A percentile compares a stretch with the other conserved stretches of the same genome.
phyloP scores from a whole-genome alignment of 2,329 filamentous ascomycete genomes.

The Aspergillus sp. region DNA sequence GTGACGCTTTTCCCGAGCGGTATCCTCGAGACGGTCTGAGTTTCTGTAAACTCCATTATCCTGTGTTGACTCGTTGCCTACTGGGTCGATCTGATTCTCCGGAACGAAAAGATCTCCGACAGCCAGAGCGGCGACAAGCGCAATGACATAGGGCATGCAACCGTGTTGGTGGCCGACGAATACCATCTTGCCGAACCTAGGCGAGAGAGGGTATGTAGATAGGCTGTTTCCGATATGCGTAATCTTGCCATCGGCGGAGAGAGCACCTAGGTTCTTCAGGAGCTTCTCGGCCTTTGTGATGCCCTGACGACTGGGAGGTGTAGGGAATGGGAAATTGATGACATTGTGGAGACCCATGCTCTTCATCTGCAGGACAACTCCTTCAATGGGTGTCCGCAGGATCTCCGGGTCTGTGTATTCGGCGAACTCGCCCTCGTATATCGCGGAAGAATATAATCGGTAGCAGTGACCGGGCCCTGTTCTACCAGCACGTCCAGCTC shows the following conservation, averaged over 20 bases:
- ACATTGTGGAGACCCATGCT: slow-evolving; percentile 89
- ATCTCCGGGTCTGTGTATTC: slow-evolving; percentile 88
- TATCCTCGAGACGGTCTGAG: slow-evolving; percentile 70
- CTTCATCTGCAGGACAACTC: slow-evolving; percentile 89
- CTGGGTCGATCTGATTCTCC: slow-evolving; percentile 72
- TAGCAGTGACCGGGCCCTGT: slow-evolving; percentile 97
- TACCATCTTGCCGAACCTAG: slow-evolving; percentile 89
- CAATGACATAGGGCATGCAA: slow-evolving; percentile 82
- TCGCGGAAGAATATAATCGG: slow-evolving; percentile 86
- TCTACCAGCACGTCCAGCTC: slow-evolving; percentile 89
- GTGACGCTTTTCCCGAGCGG: slow-evolving; percentile 64
- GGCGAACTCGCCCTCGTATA: slow-evolving; percentile 83
- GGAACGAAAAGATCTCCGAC: slow-evolving; percentile 85
- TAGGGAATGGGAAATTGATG: slow-evolving; percentile 94
- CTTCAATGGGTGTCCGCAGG: slow-evolving; percentile 86
- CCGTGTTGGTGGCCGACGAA: slow-evolving; percentile 79
- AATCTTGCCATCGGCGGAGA: slow-evolving; percentile 70
- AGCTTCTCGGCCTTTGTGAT: slow-evolving; percentile 83
- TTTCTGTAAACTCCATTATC: slow-evolving; percentile 53
- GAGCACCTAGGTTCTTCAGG: slow-evolving; percentile 79
- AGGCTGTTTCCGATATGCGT: slow-evolving; percentile 79
- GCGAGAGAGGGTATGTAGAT: slow-evolving; percentile 85
- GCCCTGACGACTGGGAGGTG: slow-evolving; percentile 74
- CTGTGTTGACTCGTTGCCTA: slow-evolving; percentile 41
- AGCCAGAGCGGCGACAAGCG: slow-evolving; percentile 82